phyloP scores from a whole-genome alignment of 345 rosid genomes.

The Citrus mangshanensis region DNA sequence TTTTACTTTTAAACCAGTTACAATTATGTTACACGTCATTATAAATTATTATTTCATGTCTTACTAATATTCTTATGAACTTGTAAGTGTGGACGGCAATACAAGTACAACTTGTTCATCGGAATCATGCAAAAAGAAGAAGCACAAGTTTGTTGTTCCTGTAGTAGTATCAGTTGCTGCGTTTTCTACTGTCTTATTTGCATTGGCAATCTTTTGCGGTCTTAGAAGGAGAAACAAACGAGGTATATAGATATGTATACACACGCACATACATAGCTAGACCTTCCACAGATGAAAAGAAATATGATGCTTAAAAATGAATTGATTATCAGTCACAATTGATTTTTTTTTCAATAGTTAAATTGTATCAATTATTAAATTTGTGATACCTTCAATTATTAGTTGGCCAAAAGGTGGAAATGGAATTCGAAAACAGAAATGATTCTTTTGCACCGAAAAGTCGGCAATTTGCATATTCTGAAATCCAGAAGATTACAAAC shows the following conservation, averaged over 20 bases:
- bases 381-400: neutral
- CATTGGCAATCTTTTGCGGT: conserved; percentile 14
- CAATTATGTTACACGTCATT: too few species aligned
- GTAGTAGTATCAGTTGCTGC: conserved; percentile 27
- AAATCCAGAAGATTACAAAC: conserved; percentile 33
- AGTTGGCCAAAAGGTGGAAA: neutral
- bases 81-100: conserved; percentile 38
- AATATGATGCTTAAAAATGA: too few species aligned
- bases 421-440: neutral
- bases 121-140: conserved; percentile 33
- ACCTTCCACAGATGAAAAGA: too few species aligned
- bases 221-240: conserved; percentile 22
- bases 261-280: too few species aligned
- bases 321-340: too few species aligned
- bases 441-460: conserved; percentile 22
- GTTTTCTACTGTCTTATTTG: conserved; percentile 20
- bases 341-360: too few species aligned
- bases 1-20: too few species aligned
- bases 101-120: conserved; percentile 30
- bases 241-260: conserved; percentile 3
- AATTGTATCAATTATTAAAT: conserved; percentile 1
- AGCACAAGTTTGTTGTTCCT: conserved; percentile 31
- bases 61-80: neutral
- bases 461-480: conserved; percentile 27
- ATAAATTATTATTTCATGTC: neutral